phyloP scores from a whole-genome alignment of 441 rosid species.

The Euphorbia corollata region DNA sequence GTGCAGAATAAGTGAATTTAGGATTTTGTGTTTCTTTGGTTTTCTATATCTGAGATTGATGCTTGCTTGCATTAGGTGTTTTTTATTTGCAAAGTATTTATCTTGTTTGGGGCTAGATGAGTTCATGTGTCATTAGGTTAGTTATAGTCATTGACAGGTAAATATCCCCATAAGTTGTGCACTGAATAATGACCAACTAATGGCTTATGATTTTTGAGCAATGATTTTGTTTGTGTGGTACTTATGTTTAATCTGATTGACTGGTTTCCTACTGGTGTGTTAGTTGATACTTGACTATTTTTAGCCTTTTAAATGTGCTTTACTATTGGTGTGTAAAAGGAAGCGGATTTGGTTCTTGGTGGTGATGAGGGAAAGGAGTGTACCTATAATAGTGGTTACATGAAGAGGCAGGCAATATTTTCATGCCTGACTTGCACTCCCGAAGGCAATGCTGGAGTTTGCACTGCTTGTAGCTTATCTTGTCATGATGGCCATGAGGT shows the following conservation, averaged over 20 bases:
- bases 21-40: background rate
- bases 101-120: background rate
- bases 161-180: background rate
- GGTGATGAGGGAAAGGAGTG: slow-evolving; percentile 94
- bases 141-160: background rate
- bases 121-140: background rate
- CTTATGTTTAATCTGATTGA: background rate
- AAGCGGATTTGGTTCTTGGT: slow-evolving; percentile 90
- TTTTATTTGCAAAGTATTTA: background rate
- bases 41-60: background rate
- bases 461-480: slow-evolving; percentile 89
- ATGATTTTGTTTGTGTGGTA: background rate
- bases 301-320: background rate
- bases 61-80: background rate
- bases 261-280: background rate
- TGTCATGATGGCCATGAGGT: slow-evolving; percentile 99
- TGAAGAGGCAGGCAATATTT: slow-evolving; percentile 91
- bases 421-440: slow-evolving; percentile 90
- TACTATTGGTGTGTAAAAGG: slow-evolving; percentile 32
- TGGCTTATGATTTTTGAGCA: background rate
- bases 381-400: slow-evolving; percentile 67
- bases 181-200: background rate
- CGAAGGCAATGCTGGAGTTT: slow-evolving; percentile 85
- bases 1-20: background rate
- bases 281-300: no score